Base-by-base conservation (phyloP, 2,329 filamentous ascomycete genomes). In the Cadophora sp. region DNA sequence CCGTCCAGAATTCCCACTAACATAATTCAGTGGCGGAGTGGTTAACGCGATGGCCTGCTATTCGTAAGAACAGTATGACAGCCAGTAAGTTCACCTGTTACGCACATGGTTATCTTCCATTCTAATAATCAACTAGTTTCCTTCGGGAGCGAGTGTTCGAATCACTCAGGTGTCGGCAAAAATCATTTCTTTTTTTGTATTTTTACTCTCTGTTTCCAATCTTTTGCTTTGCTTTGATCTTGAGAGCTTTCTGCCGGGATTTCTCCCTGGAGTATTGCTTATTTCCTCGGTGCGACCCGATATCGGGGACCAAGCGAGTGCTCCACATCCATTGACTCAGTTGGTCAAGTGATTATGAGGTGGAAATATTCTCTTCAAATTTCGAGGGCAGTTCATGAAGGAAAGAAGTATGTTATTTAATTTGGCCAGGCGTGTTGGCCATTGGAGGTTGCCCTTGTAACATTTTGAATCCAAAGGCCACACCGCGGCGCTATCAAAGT, bases 111-210 rank as follows among this genome's bases (percentile, higher is more conserved):
- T 27, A 18, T 27, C 55, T 48, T 51, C 67, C 59, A 53, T 66
- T 48, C 47, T 58, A 59, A 39, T 56, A 78, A 75, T 73, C 75
- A 76, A 50, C 24, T n/a, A 50, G 47, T 76, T 79, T 76, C 76
- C 76, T 76, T 80, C 78, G 78, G 77, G 78, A 77, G 78, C 78
- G 76, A 75, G 77, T 76, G 78, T 80, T 80, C 78, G 78, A 79
- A 79, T 80, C 78, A 76, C 77, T 75, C 76, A 80, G 78, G 78
- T 77, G 61, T 78, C 78, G 61, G 36, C 36, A 13, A 39, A 8
- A 11, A 4, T 30, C 27, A 30, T 39, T 39, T 33, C 9, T 5
- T 8, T 39, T 39, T 39, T 39, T 39, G 36, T 30, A 24, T 30
- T 20, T 50, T 47, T 59, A 48, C 6, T 48, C 62, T 68, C 53